Evolutionary conservation across 768 basidiomycete species (phyloP).

Genomic region (Multifurca ochricompacta): DNA sequence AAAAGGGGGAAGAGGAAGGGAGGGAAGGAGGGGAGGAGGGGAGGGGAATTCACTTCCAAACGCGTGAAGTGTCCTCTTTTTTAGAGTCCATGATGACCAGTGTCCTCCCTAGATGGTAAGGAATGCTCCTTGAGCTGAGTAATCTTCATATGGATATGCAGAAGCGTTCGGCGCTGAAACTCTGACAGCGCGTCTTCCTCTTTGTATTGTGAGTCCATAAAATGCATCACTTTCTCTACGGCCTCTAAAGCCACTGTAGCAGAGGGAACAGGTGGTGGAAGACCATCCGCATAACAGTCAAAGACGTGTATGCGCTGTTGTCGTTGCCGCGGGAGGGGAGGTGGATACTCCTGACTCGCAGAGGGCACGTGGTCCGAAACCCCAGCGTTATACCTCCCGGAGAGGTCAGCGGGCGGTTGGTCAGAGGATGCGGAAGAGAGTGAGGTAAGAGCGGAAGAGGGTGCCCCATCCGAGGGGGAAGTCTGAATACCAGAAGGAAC

Average conservation of each 20-base stretch:
- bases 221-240: slow-evolving; percentile 46
- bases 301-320: slow-evolving; percentile 20
- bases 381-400: slow-evolving; percentile 10
- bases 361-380: slow-evolving; percentile 15
- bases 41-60: not conserved
- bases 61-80: slow-evolving; percentile 6
- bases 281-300: slow-evolving; percentile 11
- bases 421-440: slow-evolving; percentile 16
- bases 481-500: slow-evolving; percentile 13
- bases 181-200: slow-evolving; percentile 37
- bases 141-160: slow-evolving; percentile 34
- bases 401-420: slow-evolving; percentile 13
- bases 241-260: slow-evolving; percentile 47
- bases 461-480: slow-evolving; percentile 8
- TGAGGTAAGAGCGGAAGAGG: slow-evolving; percentile 13
- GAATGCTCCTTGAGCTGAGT: slow-evolving; percentile 14
- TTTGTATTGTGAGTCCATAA: slow-evolving; percentile 37
- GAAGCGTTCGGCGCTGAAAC: slow-evolving; percentile 43
- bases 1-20: not conserved
- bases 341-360: slow-evolving; percentile 10
- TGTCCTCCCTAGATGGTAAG: slow-evolving; percentile 8
- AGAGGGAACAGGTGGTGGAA: slow-evolving; percentile 27
- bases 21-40: not conserved
- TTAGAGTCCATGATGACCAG: slow-evolving; percentile 12
- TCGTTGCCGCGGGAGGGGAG: slow-evolving; percentile 9